Conservation (phyloP, 2,329 filamentous ascomycete genomes). For the Trichoderma polysporum region DNA sequence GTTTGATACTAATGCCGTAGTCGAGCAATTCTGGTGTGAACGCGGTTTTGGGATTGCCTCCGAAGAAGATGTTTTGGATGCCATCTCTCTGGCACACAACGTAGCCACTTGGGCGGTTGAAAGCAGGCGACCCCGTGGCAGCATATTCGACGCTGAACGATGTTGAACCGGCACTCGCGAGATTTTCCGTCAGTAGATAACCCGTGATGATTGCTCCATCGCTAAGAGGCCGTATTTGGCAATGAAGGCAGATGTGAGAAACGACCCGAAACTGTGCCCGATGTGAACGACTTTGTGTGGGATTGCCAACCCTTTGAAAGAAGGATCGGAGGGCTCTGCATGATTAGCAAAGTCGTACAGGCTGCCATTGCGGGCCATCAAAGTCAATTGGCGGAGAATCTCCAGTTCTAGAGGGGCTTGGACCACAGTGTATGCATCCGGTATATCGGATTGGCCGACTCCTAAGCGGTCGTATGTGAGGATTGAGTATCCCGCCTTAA, state of each 20-base stretch:
- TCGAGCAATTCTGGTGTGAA: slow-evolving; percentile 6
- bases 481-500: slow-evolving; percentile 8
- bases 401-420: slow-evolving; percentile 10
- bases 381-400: slow-evolving; percentile 6
- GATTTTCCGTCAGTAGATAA: background rate
- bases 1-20: slow-evolving; percentile 12
- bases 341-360: slow-evolving; percentile 11
- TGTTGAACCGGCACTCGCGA: slow-evolving; percentile 11
- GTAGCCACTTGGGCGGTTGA: slow-evolving; percentile 14
- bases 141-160: slow-evolving; percentile 17
- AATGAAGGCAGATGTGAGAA: slow-evolving; percentile 15
- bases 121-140: background rate
- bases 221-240: slow-evolving; percentile 7
- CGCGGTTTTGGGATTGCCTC: slow-evolving; percentile 5
- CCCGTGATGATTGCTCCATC: slow-evolving; percentile 10
- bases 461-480: slow-evolving; percentile 10
- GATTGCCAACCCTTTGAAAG: background rate
- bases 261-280: slow-evolving; percentile 9
- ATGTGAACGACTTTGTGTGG: slow-evolving; percentile 13
- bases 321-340: background rate
- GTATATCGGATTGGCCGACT: slow-evolving; percentile 6
- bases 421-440: slow-evolving; percentile 10
- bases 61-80: slow-evolving; percentile 15
- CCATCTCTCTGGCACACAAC: slow-evolving; percentile 14
- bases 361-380: slow-evolving; percentile 14